Conservation (phyloP, 2,329 filamentous ascomycete species). For the Fusarium liriodendri region DNA sequence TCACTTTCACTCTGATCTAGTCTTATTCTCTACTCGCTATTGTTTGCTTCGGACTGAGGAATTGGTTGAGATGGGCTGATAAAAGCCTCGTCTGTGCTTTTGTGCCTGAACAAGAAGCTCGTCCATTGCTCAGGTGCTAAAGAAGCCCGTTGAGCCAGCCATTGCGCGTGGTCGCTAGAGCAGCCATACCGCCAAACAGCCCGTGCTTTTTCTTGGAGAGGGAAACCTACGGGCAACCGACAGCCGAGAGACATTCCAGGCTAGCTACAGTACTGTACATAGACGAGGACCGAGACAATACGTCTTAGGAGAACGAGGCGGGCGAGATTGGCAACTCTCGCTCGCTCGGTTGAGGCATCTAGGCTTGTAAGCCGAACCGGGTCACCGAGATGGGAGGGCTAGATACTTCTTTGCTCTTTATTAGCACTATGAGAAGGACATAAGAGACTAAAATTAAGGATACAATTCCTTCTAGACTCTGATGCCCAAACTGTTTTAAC, state of each 20-base stretch:
- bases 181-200: slow-evolving; percentile 1
- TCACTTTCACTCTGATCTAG: too few relatives aligned
- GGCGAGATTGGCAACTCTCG: slow-evolving; percentile 24
- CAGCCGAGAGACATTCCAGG: not conserved
- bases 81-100: slow-evolving; percentile 6
- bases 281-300: slow-evolving; percentile 2
- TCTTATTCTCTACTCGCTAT: not conserved
- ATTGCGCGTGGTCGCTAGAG: not conserved
- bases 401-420: not conserved
- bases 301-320: slow-evolving; percentile 14
- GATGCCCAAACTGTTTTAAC: not conserved
- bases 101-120: not conserved
- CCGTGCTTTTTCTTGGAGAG: not conserved
- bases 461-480: not conserved
- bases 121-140: slow-evolving; percentile 5
- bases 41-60: not conserved
- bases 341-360: not conserved
- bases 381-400: slow-evolving; percentile 1
- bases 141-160: not conserved
- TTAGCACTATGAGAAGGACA: not conserved
- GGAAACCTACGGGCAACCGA: not conserved
- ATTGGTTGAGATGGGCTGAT: slow-evolving; percentile 1
- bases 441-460: not conserved
- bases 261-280: not conserved
- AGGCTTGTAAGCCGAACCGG: slow-evolving; percentile 7